Conservation (phyloP, 1,284 basidiomycete species). For the Malassezia yamatoensis region DNA sequence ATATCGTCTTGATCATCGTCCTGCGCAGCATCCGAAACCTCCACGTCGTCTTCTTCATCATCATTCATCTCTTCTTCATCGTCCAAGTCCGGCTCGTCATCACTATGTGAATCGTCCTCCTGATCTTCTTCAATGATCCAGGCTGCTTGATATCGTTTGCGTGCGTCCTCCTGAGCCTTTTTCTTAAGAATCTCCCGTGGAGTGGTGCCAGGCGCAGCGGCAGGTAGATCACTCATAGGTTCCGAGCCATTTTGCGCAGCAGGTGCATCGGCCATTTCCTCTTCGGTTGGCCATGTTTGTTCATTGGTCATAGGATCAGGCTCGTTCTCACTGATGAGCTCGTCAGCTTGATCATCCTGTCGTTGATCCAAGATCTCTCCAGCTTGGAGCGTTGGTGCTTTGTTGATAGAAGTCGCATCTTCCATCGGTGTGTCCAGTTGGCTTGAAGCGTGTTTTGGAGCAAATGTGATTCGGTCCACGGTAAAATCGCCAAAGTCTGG, state of each 20-base stretch:
- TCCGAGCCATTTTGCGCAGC: neutral
- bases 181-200: constrained; percentile 36
- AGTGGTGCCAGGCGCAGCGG: constrained; percentile 49
- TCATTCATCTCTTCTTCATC: constrained; percentile 22
- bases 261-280: constrained; percentile 61
- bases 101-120: constrained; percentile 41
- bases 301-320: constrained; percentile 83
- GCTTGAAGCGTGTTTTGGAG: constrained; percentile 10
- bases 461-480: constrained; percentile 59
- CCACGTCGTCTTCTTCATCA: constrained; percentile 56
- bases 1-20: constrained; percentile 49
- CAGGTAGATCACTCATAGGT: constrained; percentile 24
- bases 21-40: constrained; percentile 59
- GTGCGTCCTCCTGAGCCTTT: constrained; percentile 50
- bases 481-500: constrained; percentile 82
- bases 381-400: constrained; percentile 38
- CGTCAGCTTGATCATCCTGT: constrained; percentile 63
- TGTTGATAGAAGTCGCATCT: neutral
- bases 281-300: constrained; percentile 97
- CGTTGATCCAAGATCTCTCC: constrained; percentile 56
- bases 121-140: constrained; percentile 44
- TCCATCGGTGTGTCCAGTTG: constrained; percentile 15
- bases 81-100: constrained; percentile 29
- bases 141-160: constrained; percentile 34
- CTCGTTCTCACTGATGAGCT: constrained; percentile 73